Evolutionary conservation across 345 rosid genomes (phyloP).

Genomic region (Lepidium africanum): DNA sequence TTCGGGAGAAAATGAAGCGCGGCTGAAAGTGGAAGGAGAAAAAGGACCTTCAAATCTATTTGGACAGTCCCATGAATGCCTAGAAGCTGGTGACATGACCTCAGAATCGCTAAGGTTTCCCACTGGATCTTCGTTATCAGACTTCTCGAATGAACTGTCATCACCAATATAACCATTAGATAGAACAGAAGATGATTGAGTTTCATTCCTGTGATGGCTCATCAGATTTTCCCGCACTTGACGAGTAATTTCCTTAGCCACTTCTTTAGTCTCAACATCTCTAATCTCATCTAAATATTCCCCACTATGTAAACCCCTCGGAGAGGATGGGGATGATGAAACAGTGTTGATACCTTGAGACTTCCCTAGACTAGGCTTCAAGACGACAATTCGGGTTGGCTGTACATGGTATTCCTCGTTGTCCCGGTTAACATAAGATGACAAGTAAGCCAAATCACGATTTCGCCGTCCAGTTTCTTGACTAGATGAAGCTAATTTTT

Average conservation of each 20-base stretch:
- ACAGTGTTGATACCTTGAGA: slow-evolving; percentile 40
- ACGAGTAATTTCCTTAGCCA: slow-evolving; percentile 48
- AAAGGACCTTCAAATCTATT: slow-evolving; percentile 68
- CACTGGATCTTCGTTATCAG: slow-evolving; percentile 52
- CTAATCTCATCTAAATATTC: slow-evolving; percentile 40
- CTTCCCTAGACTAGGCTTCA: slow-evolving; percentile 79
- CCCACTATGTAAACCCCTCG: slow-evolving; percentile 34
- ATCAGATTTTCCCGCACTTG: slow-evolving; percentile 44
- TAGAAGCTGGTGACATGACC: slow-evolving; percentile 65
- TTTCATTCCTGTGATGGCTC: slow-evolving; percentile 67
- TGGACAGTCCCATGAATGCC: slow-evolving; percentile 86
- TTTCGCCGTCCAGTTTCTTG: slow-evolving; percentile 39
- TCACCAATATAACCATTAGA: slow-evolving; percentile 83
- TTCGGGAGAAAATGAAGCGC: slow-evolving; percentile 78
- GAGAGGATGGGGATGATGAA: slow-evolving; percentile 46
- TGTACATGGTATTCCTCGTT: slow-evolving; percentile 52
- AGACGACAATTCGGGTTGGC: slow-evolving; percentile 78
- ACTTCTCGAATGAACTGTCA: slow-evolving; percentile 77
- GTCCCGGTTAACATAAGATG: slow-evolving; percentile 33
- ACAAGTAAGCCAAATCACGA: slow-evolving; percentile 33
- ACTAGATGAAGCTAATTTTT: slow-evolving; percentile 34
- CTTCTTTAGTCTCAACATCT: slow-evolving; percentile 59
- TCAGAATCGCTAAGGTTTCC: slow-evolving; percentile 83
- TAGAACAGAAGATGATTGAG: slow-evolving; percentile 69
- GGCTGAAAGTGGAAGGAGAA: slow-evolving; percentile 68